A percentile compares a stretch with the other conserved stretches of the same genome.
phyloP scores from a whole-genome alignment of 2,329 filamentous ascomycete species.

The Penicillium griseofulvum region DNA sequence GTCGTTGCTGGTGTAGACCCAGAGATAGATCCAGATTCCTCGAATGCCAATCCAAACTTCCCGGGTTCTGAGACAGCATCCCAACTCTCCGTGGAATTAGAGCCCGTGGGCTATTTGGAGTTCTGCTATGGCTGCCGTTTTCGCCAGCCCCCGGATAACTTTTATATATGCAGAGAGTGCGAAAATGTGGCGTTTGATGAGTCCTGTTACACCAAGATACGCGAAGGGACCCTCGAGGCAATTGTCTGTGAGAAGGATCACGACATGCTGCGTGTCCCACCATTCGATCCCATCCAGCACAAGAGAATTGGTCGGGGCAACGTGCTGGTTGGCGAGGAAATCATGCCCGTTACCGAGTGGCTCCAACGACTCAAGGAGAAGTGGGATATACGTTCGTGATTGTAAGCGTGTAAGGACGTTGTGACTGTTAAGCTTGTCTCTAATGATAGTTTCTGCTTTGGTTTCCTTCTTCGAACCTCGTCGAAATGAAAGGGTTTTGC shows the following conservation, averaged over 20 bases:
- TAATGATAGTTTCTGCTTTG: background rate
- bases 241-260: slow-evolving; percentile 22
- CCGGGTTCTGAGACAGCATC: background rate
- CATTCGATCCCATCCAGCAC: slow-evolving; percentile 14
- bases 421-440: too few relatives aligned
- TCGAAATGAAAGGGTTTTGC: background rate
- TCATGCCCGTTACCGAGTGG: slow-evolving; percentile 19
- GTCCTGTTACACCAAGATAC: slow-evolving; percentile 16
- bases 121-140: slow-evolving; percentile 11
- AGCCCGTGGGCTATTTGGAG: background rate
- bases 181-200: slow-evolving; percentile 19
- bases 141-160: slow-evolving; percentile 16
- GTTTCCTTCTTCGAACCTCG: background rate
- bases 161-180: slow-evolving; percentile 26
- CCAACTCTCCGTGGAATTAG: too few relatives aligned
- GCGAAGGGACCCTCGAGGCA: slow-evolving; percentile 1
- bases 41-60: background rate
- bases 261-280: slow-evolving; percentile 25
- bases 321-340: slow-evolving; percentile 19
- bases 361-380: slow-evolving; percentile 12
- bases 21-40: background rate
- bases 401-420: background rate
- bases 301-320: slow-evolving; percentile 17
- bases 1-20: slow-evolving; percentile 15
- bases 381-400: slow-evolving; percentile 5